These are phyloP conservation scores for Citrus glauca DNA, from an alignment of 345 rosid genomes.

Conservation along the genomic window DNA sequence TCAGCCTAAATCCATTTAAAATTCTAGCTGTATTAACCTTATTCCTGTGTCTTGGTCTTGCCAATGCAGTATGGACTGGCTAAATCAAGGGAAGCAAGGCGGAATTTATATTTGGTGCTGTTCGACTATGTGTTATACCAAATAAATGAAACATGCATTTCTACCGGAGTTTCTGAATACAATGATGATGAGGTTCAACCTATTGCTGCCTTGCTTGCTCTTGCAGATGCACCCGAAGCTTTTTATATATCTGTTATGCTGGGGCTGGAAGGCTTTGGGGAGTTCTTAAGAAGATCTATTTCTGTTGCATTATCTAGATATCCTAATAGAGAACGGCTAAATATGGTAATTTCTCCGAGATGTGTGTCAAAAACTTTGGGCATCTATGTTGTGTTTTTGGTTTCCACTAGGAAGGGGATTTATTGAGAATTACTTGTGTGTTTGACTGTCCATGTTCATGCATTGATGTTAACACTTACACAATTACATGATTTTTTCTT, in stretches of 20 bases:
- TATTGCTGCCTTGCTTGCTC: conserved; percentile 69
- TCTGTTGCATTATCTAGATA: conserved; percentile 74
- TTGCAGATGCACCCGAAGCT: conserved; percentile 95
- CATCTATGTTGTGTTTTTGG: neutral
- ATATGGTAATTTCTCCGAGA: conserved; percentile 48
- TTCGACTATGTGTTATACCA: conserved; percentile 84
- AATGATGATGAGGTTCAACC: conserved; percentile 83
- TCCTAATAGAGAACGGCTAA: conserved; percentile 79
- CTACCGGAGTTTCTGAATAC: conserved; percentile 82
- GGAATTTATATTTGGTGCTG: conserved; percentile 82
- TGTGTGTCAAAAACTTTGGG: neutral
- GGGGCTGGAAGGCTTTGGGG: conserved; percentile 93
- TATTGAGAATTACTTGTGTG: neutral
- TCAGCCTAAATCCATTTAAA: neutral
- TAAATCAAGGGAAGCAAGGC: conserved; percentile 80
- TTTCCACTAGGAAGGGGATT: neutral
- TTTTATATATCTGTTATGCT: conserved; percentile 91
- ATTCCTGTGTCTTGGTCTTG: neutral
- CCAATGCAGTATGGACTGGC: conserved; percentile 83
- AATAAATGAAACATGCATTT: conserved; percentile 73
- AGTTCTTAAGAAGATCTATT: conserved; percentile 86
- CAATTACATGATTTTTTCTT: neutral
- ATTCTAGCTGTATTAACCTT: neutral
- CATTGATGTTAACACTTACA: neutral
- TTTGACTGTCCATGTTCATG: neutral